Evolutionary conservation across 108 stramenopile genomes (phyloP).

Genomic region (Mediolabrus comicus): DNA sequence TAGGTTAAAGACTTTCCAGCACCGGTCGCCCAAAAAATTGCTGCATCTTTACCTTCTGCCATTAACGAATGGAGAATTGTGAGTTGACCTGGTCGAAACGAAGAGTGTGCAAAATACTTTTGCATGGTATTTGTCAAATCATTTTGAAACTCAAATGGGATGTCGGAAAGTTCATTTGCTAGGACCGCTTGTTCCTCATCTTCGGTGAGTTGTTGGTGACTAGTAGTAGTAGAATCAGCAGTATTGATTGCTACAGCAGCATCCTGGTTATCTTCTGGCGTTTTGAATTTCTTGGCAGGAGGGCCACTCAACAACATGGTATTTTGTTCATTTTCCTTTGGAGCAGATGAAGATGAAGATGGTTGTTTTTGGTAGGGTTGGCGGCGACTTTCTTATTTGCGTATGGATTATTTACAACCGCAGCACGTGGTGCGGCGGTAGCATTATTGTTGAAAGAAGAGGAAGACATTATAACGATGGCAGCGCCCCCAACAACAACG

Average conservation of each 20-base stretch:
- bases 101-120: constrained; percentile 38
- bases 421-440: not conserved
- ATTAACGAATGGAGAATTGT: constrained; percentile 24
- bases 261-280: not conserved
- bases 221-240: not conserved
- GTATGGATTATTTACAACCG: not conserved
- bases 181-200: constrained; percentile 7
- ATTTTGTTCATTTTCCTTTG: no score
- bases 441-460: not conserved
- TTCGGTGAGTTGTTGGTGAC: not conserved
- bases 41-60: constrained; percentile 29
- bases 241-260: no score
- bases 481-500: no score
- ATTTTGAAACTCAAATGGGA: constrained; percentile 7
- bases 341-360: no score
- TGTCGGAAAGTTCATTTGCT: constrained; percentile 5
- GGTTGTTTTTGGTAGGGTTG: not conserved
- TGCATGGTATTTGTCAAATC: constrained; percentile 25
- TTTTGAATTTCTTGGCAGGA: not conserved
- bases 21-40: constrained; percentile 94
- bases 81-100: constrained; percentile 49
- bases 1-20: constrained; percentile 89
- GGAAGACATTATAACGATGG: not conserved
- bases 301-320: no score
- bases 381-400: not conserved